These are phyloP conservation scores for Saccharomycopsis capsularis DNA, from an alignment of 805 yeast genomes.

Conservation along the genomic window DNA sequence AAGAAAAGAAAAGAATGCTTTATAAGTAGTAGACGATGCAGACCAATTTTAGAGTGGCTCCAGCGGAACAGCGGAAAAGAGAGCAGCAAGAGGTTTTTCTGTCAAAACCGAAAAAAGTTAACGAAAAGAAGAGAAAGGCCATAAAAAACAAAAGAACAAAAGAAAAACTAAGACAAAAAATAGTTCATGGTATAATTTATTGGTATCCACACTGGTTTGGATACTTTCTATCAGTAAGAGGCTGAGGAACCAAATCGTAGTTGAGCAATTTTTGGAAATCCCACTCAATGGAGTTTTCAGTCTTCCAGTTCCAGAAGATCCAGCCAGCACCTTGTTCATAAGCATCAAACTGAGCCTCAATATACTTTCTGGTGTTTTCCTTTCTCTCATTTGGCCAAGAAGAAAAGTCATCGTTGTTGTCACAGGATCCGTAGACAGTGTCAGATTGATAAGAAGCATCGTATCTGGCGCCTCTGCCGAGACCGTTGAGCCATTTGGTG, in stretches of 20 bases:
- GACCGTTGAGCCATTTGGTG: constrained; percentile 63
- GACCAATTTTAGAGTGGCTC: too few relatives aligned
- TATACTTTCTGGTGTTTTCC: constrained; percentile 41
- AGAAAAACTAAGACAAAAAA: too few relatives aligned
- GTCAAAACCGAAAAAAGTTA: too few relatives aligned
- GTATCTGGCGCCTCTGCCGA: constrained; percentile 58
- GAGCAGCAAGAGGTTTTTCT: too few relatives aligned
- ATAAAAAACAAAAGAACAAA: too few relatives aligned
- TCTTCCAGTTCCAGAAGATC: constrained; percentile 68
- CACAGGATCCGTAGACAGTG: constrained; percentile 30
- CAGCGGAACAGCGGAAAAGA: too few relatives aligned
- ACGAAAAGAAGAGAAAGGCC: too few relatives aligned
- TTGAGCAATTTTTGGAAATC: constrained; percentile 47
- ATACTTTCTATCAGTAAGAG: constrained; percentile 49
- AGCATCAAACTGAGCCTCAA: constrained; percentile 56
- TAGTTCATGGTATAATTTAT: too few relatives aligned
- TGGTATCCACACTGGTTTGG: constrained; percentile 17
- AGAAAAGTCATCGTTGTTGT: constrained; percentile 30
- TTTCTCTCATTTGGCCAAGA: constrained; percentile 40
- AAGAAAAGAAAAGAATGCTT: too few relatives aligned
- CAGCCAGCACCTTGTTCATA: constrained; percentile 48
- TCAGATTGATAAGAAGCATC: constrained; percentile 38
- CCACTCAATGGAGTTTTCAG: constrained; percentile 63
- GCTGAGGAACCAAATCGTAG: constrained; percentile 53
- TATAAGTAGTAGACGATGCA: too few relatives aligned